Conservation (phyloP, 768 basidiomycete species). For the Amanita rimosa region DNA sequence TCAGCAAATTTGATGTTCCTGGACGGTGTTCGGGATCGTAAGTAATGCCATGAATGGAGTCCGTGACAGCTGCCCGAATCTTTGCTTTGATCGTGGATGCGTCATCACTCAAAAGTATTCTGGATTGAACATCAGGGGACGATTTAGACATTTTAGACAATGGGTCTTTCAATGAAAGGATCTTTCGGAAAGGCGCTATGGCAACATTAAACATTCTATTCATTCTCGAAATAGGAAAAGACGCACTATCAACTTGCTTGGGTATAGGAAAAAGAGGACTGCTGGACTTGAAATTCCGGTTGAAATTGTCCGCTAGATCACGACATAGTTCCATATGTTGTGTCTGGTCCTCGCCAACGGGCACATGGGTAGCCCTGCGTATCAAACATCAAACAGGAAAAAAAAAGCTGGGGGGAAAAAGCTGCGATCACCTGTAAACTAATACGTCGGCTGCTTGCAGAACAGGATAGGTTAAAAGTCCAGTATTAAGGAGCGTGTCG, state of each 20-base stretch:
- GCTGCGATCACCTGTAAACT: slow-evolving; percentile 51
- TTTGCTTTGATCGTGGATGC: slow-evolving; percentile 51
- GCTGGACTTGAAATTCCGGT: slow-evolving; percentile 43
- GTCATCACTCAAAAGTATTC: slow-evolving; percentile 79
- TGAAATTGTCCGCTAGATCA: slow-evolving; percentile 78
- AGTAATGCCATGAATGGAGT: slow-evolving; percentile 62
- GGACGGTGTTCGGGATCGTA: slow-evolving; percentile 77
- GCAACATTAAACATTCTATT: not conserved
- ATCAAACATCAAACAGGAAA: not conserved
- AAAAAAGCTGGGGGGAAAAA: slow-evolving; percentile 12
- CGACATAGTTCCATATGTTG: slow-evolving; percentile 89
- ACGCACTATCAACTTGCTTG: slow-evolving; percentile 61
- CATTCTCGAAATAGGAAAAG: not conserved
- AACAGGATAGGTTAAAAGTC: slow-evolving; percentile 86
- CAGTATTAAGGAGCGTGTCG: slow-evolving; percentile 73
- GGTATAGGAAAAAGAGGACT: slow-evolving; percentile 63
- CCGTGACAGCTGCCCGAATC: slow-evolving; percentile 76
- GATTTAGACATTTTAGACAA: slow-evolving; percentile 95
- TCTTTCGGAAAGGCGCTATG: slow-evolving; percentile 66
- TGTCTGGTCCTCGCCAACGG: slow-evolving; percentile 92
- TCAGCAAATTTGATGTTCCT: slow-evolving; percentile 73
- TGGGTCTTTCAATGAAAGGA: slow-evolving; percentile 82
- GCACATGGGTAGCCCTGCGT: slow-evolving; percentile 78
- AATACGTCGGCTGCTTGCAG: slow-evolving; percentile 92
- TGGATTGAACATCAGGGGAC: slow-evolving; percentile 61